Conservation (phyloP, 495 filamentous ascomycete genomes). For the Aspergillus carlsbadensis region DNA sequence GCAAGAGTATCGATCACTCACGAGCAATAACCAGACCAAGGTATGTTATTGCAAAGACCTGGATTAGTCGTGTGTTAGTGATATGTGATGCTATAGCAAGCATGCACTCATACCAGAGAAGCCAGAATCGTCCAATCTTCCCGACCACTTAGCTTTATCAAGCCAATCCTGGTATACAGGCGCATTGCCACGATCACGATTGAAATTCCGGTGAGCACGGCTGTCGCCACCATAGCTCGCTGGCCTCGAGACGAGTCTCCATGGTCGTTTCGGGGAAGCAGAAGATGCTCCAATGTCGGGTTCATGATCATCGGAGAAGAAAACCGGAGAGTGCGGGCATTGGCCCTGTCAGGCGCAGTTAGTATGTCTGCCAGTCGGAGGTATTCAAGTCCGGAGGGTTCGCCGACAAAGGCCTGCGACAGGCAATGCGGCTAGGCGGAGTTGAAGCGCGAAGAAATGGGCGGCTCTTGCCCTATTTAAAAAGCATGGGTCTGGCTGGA, state of each 20-base stretch:
- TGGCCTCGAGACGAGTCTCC: conserved; percentile 27
- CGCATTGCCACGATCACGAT: conserved; percentile 33
- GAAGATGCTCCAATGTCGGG: conserved; percentile 7
- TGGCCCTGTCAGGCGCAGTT: neutral
- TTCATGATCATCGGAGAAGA: conserved; percentile 26
- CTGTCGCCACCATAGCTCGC: conserved; percentile 38
- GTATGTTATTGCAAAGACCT: conserved; percentile 33
- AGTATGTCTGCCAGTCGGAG: neutral
- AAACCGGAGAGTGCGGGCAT: conserved; percentile 1
- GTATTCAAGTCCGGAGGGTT: neutral
- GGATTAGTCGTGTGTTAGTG: neutral
- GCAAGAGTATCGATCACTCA: conserved; percentile 14
- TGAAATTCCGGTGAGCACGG: conserved; percentile 30
- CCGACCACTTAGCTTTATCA: conserved; percentile 38
- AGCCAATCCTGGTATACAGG: conserved; percentile 30
- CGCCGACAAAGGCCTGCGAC: neutral
- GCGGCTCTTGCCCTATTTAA: neutral
- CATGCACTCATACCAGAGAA: conserved; percentile 24
- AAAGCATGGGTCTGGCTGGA: neutral
- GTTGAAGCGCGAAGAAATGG: neutral
- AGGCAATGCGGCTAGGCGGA: neutral
- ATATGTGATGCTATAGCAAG: neutral
- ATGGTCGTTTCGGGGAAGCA: conserved; percentile 20
- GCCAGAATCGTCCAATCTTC: conserved; percentile 38
- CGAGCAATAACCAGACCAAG: conserved; percentile 34